Evolutionary conservation across 257 asterid species (phyloP).

Genomic region (Knoxia roxburghii): DNA sequence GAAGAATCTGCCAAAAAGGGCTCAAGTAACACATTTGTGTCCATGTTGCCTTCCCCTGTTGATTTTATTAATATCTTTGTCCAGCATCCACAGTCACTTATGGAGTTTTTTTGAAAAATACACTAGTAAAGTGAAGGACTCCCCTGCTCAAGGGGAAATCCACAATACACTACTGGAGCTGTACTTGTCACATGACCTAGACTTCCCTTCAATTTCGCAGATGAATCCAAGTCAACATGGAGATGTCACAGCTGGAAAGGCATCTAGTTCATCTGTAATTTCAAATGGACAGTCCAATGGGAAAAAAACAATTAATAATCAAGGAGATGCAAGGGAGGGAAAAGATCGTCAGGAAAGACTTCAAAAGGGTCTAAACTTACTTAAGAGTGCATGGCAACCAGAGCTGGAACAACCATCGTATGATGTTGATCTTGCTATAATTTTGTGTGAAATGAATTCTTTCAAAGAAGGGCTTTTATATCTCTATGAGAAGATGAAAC

Average conservation of each 20-base stretch:
- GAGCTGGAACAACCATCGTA: conserved; percentile 84
- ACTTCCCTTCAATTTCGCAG: conserved; percentile 69
- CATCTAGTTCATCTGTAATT: conserved; percentile 22
- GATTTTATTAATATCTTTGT: conserved; percentile 86
- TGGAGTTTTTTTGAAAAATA: conserved; percentile 91
- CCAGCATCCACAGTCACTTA: conserved; percentile 74
- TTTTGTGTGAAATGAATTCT: conserved; percentile 79
- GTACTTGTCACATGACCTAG: conserved; percentile 73
- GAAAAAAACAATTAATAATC: conserved; percentile 18
- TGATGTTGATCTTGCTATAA: conserved; percentile 88
- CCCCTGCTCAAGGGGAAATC: conserved; percentile 96
- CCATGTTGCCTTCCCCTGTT: conserved; percentile 98
- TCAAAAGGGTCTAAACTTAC: conserved; percentile 64
- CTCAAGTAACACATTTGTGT: conserved; percentile 45
- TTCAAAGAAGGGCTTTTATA: conserved; percentile 74
- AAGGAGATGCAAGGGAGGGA: conserved; percentile 37
- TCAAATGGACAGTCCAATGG: conserved; percentile 46
- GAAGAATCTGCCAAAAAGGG: conserved; percentile 58
- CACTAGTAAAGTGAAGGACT: conserved; percentile 73
- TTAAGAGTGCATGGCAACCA: conserved; percentile 88
- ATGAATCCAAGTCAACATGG: conserved; percentile 37
- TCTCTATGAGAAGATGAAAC: conserved; percentile 88
- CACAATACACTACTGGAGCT: conserved; percentile 83
- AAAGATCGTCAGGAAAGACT: conserved; percentile 58
- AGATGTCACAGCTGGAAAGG: conserved; percentile 26